Evolutionary conservation across 345 rosid species (phyloP).

Genomic region (Raphanus sativus): DNA sequence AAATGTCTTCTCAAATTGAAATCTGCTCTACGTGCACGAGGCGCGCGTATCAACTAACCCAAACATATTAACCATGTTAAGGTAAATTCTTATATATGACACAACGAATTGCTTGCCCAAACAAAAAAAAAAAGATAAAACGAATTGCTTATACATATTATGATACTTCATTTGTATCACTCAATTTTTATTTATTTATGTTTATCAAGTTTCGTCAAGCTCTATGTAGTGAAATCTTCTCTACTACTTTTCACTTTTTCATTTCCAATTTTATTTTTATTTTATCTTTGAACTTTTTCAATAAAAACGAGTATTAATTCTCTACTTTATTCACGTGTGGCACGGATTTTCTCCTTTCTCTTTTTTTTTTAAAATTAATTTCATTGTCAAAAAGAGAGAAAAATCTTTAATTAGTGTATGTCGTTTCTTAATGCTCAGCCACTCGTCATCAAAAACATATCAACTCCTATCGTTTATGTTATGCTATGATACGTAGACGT

Average conservation of each 20-base stretch:
- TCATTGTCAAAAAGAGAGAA: conserved; percentile 6
- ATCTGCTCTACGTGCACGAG: conserved; percentile 10
- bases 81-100: not conserved
- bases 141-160: not conserved
- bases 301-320: conserved; percentile 1
- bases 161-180: not conserved
- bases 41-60: conserved; percentile 13
- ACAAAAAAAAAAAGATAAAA: too few relatives aligned
- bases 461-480: not conserved
- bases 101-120: not conserved
- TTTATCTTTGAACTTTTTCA: conserved; percentile 21
- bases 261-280: conserved; percentile 15
- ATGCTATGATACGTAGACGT: not conserved
- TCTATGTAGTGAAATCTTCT: conserved; percentile 38
- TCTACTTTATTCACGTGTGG: conserved; percentile 53
- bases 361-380: conserved; percentile 24
- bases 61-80: not conserved
- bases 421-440: conserved; percentile 31
- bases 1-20: not conserved
- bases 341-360: conserved; percentile 33
- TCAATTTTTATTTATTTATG: not conserved
- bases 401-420: conserved; percentile 1
- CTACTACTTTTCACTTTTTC: conserved; percentile 31
- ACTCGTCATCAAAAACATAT: conserved; percentile 26
- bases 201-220: conserved; percentile 21